phyloP scores from a whole-genome alignment of 202 grass and related monocot genomes.

The Digitaria exilis region DNA sequence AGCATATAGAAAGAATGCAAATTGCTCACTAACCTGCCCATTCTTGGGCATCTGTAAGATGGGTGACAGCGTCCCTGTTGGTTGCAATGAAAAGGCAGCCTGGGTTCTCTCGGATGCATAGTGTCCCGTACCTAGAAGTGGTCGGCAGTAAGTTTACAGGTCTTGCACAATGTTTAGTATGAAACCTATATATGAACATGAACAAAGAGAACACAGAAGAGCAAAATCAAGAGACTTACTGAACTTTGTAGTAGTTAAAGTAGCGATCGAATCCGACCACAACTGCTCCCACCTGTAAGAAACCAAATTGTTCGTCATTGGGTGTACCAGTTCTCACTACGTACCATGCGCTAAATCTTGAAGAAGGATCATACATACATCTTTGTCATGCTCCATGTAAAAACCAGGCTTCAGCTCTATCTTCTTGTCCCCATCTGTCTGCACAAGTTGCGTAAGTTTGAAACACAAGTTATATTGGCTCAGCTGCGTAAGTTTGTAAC shows the following conservation, averaged over 20 bases:
- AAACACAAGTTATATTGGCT: background rate
- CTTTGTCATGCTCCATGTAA: constrained; percentile 96
- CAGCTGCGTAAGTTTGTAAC: background rate
- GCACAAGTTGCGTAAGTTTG: constrained; percentile 20
- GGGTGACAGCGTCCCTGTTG: constrained; percentile 91
- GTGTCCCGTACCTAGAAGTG: constrained; percentile 77
- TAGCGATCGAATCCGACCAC: constrained; percentile 98
- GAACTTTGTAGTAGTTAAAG: constrained; percentile 98
- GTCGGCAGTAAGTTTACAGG: background rate
- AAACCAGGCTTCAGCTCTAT: constrained; percentile 94
- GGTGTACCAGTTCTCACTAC: background rate
- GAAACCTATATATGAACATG: background rate
- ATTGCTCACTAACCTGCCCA: constrained; percentile 74
- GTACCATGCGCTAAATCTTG: background rate
- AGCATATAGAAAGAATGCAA: constrained; percentile 12
- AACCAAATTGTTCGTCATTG: constrained; percentile 13
- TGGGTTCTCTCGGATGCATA: constrained; percentile 92
- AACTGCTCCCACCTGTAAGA: constrained; percentile 89
- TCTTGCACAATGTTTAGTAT: background rate
- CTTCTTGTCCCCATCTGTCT: constrained; percentile 89
- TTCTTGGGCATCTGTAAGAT: constrained; percentile 99
- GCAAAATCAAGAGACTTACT: constrained; percentile 58
- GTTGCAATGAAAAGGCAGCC: constrained; percentile 96
- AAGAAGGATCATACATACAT: constrained; percentile 49
- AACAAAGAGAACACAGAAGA: background rate